A percentile compares a stretch with the other conserved stretches of the same genome.
These are phyloP conservation scores for Euphrasia arctica DNA, from an alignment of 305 asterid genomes.

Conservation along the genomic window DNA sequence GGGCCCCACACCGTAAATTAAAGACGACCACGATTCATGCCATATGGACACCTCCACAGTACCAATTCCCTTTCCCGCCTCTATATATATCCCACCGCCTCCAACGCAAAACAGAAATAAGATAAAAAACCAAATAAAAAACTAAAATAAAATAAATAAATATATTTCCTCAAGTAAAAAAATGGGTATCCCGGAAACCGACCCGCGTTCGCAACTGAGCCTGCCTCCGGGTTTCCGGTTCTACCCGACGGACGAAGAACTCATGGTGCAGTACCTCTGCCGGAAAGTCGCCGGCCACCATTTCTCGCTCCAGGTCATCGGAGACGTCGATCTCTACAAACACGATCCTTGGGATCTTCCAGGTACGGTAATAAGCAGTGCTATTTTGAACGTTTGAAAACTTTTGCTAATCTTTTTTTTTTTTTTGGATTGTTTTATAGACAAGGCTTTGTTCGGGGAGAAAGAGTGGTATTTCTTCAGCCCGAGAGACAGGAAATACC, in stretches of 20 bases:
- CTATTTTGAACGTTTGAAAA: no score
- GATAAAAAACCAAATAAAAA: neutral
- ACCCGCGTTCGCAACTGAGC: slow-evolving; percentile 72
- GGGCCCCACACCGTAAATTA: neutral
- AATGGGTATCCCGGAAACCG: slow-evolving; percentile 64
- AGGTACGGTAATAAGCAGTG: slow-evolving; percentile 33
- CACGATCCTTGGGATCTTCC: slow-evolving; percentile 89
- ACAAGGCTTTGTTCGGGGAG: slow-evolving; percentile 76
- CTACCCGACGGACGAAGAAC: slow-evolving; percentile 89
- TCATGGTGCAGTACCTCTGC: slow-evolving; percentile 70
- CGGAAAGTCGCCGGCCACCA: slow-evolving; percentile 70
- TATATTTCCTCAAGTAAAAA: neutral
- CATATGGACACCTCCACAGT: neutral
- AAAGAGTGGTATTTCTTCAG: slow-evolving; percentile 91
- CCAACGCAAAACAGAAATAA: slow-evolving; percentile 3
- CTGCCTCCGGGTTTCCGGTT: slow-evolving; percentile 90
- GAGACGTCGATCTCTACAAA: slow-evolving; percentile 75
- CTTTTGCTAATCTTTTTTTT: no score
- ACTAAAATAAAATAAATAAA: neutral
- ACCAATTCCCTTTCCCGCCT: neutral
- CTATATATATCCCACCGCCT: slow-evolving; percentile 33
- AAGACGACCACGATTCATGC: neutral
- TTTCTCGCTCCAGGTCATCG: slow-evolving; percentile 59
- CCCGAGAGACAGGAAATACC: slow-evolving; percentile 79
- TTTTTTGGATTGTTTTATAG: no score